Evolutionary conservation across 148 eudicot species (phyloP).

Genomic region (Polygonum aviculare): DNA sequence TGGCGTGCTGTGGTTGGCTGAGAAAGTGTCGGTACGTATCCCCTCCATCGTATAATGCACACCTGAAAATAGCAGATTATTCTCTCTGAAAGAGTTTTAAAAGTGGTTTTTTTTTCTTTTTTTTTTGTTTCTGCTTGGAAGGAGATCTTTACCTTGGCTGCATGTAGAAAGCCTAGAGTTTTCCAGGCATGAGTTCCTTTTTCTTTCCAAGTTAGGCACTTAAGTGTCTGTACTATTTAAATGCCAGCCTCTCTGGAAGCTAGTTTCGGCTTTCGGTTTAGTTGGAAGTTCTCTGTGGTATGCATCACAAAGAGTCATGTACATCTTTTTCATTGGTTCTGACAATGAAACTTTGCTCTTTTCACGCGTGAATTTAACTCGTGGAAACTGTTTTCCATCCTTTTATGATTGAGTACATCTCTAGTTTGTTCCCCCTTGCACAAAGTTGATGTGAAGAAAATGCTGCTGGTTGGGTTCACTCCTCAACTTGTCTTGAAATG

Average conservation of each 20-base stretch:
- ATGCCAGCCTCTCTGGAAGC: not conserved
- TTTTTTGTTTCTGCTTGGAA: not conserved
- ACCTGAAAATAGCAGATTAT: constrained; percentile 6
- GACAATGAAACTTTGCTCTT: not conserved
- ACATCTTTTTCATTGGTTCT: constrained; percentile 5
- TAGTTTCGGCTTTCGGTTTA: not conserved
- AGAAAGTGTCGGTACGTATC: constrained; percentile 1
- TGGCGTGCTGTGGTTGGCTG: not conserved
- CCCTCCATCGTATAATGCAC: constrained; percentile 1
- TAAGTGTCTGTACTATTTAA: not conserved
- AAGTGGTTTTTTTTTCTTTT: not conserved
- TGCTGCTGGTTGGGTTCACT: not conserved
- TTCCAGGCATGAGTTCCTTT: constrained; percentile 1
- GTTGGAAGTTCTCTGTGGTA: not conserved
- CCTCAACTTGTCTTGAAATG: not conserved
- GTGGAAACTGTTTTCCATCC: not conserved
- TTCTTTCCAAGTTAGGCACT: not conserved
- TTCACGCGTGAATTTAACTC: constrained; percentile 1
- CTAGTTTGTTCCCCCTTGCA: not conserved
- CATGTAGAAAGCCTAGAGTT: not conserved
- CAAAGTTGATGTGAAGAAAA: not conserved
- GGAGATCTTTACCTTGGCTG: constrained; percentile 6
- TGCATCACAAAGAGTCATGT: not conserved
- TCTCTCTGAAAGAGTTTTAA: not conserved
- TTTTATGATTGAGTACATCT: not conserved